Percentiles rank a stretch among this genome's conserved stretches.
Conservation (phyloP, 2,329 filamentous ascomycete species). For the Fonsecaea monophora region DNA sequence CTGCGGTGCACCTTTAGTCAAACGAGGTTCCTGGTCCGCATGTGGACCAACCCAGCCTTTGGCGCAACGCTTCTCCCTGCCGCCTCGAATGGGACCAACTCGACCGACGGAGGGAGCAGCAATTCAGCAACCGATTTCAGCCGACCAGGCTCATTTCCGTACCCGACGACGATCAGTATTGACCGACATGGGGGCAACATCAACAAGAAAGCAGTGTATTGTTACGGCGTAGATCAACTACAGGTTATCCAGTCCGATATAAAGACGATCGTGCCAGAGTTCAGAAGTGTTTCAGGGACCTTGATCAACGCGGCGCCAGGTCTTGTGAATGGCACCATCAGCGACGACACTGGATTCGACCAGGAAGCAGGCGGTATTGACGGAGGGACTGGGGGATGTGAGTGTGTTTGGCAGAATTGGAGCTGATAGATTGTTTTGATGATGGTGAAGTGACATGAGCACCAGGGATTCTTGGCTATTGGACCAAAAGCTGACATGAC, state of each 20-base stretch:
- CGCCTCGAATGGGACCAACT: conserved; percentile 25
- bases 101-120: conserved; percentile 32
- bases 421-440: conserved; percentile 22
- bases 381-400: conserved; percentile 66
- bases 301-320: conserved; percentile 60
- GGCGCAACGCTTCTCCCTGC: conserved; percentile 41
- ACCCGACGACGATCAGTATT: conserved; percentile 65
- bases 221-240: conserved; percentile 62
- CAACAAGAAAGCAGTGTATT: conserved; percentile 64
- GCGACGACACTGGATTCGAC: conserved; percentile 30
- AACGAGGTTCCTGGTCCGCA: conserved; percentile 67
- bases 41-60: conserved; percentile 63
- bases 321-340: conserved; percentile 46
- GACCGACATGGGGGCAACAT: conserved; percentile 66
- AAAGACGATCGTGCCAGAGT: conserved; percentile 59
- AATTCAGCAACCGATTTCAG: conserved; percentile 55
- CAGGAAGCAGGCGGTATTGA: conserved; percentile 59
- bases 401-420: conserved; percentile 66
- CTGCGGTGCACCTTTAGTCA: conserved; percentile 65
- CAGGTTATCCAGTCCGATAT: conserved; percentile 54
- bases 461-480: too few species aligned
- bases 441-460: too few species aligned
- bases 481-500: neutral
- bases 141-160: conserved; percentile 65
- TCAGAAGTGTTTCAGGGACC: conserved; percentile 58